Conservation (phyloP, 306 rosid species). For the Acacia confusa region DNA sequence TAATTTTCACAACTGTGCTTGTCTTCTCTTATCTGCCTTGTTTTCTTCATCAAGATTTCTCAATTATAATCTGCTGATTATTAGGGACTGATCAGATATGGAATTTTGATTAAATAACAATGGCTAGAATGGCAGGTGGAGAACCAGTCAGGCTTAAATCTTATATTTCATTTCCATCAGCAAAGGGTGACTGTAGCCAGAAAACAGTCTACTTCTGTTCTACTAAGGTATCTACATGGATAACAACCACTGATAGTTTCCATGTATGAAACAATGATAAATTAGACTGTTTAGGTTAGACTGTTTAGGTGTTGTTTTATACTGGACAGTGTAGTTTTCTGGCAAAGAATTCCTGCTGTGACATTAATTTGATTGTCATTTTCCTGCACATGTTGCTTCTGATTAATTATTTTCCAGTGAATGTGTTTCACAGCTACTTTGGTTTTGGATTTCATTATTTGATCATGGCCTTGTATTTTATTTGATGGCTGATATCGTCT, state of each 20-base stretch:
- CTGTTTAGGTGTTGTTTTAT: slow-evolving; percentile 19
- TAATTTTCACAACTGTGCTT: slow-evolving; percentile 13
- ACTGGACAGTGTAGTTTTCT: slow-evolving; percentile 7
- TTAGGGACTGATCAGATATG: slow-evolving; percentile 10
- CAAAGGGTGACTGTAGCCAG: slow-evolving; percentile 63
- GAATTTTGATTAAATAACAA: slow-evolving; percentile 30
- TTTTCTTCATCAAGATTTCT: slow-evolving; percentile 3
- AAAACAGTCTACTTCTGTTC: slow-evolving; percentile 65
- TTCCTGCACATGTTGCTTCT: slow-evolving; percentile 14
- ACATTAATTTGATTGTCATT: slow-evolving; percentile 20
- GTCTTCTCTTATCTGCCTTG: slow-evolving; percentile 10
- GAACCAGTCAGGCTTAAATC: slow-evolving; percentile 69
- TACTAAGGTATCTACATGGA: slow-evolving; percentile 59
- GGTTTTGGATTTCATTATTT: slow-evolving; percentile 1
- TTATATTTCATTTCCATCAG: slow-evolving; percentile 65
- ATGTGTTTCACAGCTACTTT: slow-evolving; percentile 22
- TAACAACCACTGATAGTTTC: slow-evolving; percentile 19
- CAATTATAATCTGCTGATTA: slow-evolving; percentile 7
- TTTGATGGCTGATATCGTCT: slow-evolving; percentile 32
- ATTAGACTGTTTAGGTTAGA: slow-evolving; percentile 6
- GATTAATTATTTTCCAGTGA: slow-evolving; percentile 6
- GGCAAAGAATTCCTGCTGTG: not conserved
- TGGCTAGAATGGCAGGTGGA: slow-evolving; percentile 66
- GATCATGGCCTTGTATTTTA: slow-evolving; percentile 30
- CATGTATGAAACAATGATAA: slow-evolving; percentile 15